A percentile compares a stretch with the other conserved stretches of the same genome.
These are phyloP conservation scores for Aspergillus bridgeri DNA, from an alignment of 495 filamentous ascomycete genomes.

Conservation along the genomic window DNA sequence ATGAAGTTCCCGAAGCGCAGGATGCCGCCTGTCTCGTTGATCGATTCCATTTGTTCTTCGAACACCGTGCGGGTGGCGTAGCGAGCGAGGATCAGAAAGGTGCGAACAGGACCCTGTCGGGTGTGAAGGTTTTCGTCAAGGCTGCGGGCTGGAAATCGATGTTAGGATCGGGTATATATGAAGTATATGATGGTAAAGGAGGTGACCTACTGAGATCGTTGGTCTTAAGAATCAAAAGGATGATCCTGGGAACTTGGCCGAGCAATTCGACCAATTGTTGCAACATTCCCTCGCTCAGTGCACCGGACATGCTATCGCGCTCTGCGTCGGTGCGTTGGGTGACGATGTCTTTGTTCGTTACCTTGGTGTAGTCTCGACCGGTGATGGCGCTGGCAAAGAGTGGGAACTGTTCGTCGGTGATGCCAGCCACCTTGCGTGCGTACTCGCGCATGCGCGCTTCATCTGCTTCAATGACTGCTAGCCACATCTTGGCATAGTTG, in stretches of 20 bases:
- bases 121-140: constrained; percentile 94
- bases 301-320: constrained; percentile 75
- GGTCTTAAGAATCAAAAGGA: constrained; percentile 94
- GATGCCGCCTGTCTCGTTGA: constrained; percentile 55
- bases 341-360: constrained; percentile 59
- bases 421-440: constrained; percentile 80
- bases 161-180: constrained; percentile 6
- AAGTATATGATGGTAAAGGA: not conserved
- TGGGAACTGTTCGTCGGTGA: constrained; percentile 89
- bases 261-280: constrained; percentile 84
- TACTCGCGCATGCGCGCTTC: constrained; percentile 82
- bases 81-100: constrained; percentile 88
- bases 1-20: constrained; percentile 54
- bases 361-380: constrained; percentile 79
- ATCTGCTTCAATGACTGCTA: constrained; percentile 88
- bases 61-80: constrained; percentile 91
- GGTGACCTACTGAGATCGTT: constrained; percentile 89
- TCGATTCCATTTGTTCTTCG: constrained; percentile 75
- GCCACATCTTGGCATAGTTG: constrained; percentile 95
- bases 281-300: constrained; percentile 83
- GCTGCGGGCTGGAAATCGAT: constrained; percentile 57
- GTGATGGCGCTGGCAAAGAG: constrained; percentile 97
- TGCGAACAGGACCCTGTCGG: constrained; percentile 77
- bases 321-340: constrained; percentile 64
- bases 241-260: constrained; percentile 83